Evolutionary conservation across 2,329 filamentous ascomycete genomes (phyloP), one percentile per base, ranked within the genome.

Genomic region (Escovopsis sp.): DNA sequence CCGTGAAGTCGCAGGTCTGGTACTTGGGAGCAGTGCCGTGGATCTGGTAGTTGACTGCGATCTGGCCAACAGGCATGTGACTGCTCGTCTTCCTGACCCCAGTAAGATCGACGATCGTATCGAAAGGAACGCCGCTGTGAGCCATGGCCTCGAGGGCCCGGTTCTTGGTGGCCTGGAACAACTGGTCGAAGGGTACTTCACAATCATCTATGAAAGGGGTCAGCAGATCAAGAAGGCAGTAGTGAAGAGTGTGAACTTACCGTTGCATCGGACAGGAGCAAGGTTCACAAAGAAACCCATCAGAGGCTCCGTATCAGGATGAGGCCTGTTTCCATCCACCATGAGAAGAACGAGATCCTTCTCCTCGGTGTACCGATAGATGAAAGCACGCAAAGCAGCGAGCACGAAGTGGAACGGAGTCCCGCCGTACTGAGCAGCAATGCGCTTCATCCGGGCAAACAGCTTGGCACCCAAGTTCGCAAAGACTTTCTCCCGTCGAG

Each of bases 221-320:
- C 8, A 9, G 31, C 20, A 32, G 24, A 8, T 3, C 7, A 8
- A 25, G 8, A 13, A 14, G n/a, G 25, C 7, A 13, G n/a, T 20
- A 11, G 27, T 5, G 25, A 27, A 20, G 15, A 36, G 10, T 36
- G 11, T 5, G 4, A 2, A 39, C 31, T 40, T 44, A 47, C 43
- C 49, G 30, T 48, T 46, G 42, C 48, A 50, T 38, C 51, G 47
- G 14, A 53, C 46, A 7, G 51, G 51, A 5, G 47, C 48, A 34
- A 53, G 39, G 40, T 53, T 53, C 42, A 53, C 51, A 42, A 52
- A 53, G 47, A 53, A 52, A 7, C 51, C 51, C 39, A 49, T 47
- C 9, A 50, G 45, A 11, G 49, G 45, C 36, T 53, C 49, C 11
- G 48, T 47, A 30, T 50, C 50, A 1, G 50, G 45, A 20, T 52